Base-by-base conservation (phyloP, 805 yeast genomes). In the Zygosaccharomyces bisporus region DNA sequence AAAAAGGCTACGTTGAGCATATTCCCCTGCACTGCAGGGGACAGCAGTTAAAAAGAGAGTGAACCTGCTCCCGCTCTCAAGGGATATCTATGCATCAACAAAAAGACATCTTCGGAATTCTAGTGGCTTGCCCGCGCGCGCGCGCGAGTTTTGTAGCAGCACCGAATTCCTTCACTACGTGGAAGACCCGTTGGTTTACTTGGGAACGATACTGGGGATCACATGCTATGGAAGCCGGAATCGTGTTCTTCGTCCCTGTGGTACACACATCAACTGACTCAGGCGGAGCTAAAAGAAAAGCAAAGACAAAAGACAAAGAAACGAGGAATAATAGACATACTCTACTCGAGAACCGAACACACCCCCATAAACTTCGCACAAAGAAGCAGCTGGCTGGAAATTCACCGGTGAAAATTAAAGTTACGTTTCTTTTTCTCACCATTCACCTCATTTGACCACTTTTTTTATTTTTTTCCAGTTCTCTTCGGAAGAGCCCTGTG, bases 401-500 rank as follows among this genome's bases (percentile, higher is more conserved):
- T 20, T 13, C 18, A 14, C 30, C 21, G 30, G 34, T 13, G 18
- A 12, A 18, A 18, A 30, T 12, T n/a, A 18, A 18, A 19, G 29
- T 18, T 19, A 21, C 16, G 18, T 24, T 16, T 34, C 13, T 13
- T 6, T 42, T 29, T 35, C 27, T 27, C 35, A 34, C 19, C 20
- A 16, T 8, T 34, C 37, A 17, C 34, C 12, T 32, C 37, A 17
- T 10, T 29, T 34, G 23, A 21, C 21, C 6, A 44, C 14, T 6
- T 6, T 17, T 19, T 4, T 35, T 17, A 14, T 29, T 4, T 35
- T 17, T 18, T 29, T 34, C 31, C 44, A 34, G 33, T 53, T 51
- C 5, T 45, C 12, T 16, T 39, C 34, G 4, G 52, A 31, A 19
- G 52, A 42, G 2, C 50, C 50, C 8, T 27, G 31, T 27, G 31